Conservation (phyloP, 345 rosid species). For the Gossypium ekmanianum region DNA sequence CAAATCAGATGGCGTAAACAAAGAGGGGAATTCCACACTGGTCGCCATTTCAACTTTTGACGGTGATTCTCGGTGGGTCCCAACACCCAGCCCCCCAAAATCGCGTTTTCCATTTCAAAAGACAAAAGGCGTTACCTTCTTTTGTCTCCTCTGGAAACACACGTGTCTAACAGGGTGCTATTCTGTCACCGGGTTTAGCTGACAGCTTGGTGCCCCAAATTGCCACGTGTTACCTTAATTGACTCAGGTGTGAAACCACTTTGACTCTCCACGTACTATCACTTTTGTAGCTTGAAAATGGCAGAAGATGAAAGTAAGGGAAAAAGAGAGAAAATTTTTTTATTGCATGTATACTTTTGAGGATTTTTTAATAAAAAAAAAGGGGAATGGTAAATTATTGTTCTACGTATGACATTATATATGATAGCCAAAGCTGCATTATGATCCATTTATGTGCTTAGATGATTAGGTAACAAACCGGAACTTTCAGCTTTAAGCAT, state of each 20-base stretch:
- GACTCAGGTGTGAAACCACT: not conserved
- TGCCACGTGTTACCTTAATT: not conserved
- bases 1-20: not conserved
- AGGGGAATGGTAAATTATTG: too few species aligned
- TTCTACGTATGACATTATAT: not conserved
- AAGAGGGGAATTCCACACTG: not conserved
- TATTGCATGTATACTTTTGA: too few species aligned
- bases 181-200: not conserved
- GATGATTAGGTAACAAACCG: not conserved
- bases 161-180: constrained; percentile 2
- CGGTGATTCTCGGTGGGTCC: not conserved
- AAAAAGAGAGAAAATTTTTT: too few species aligned
- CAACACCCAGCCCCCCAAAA: not conserved
- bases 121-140: constrained; percentile 7
- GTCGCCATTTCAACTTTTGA: not conserved
- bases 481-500: not conserved
- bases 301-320: too few species aligned
- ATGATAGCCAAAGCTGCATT: not conserved
- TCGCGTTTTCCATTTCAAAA: not conserved
- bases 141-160: not conserved
- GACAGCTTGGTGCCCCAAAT: not conserved
- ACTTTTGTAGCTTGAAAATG: too few species aligned
- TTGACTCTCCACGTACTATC: not conserved
- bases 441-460: not conserved
- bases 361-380: too few species aligned